Base-by-base conservation (phyloP, 2,329 filamentous ascomycete genomes). In the Volutella citrinella region DNA sequence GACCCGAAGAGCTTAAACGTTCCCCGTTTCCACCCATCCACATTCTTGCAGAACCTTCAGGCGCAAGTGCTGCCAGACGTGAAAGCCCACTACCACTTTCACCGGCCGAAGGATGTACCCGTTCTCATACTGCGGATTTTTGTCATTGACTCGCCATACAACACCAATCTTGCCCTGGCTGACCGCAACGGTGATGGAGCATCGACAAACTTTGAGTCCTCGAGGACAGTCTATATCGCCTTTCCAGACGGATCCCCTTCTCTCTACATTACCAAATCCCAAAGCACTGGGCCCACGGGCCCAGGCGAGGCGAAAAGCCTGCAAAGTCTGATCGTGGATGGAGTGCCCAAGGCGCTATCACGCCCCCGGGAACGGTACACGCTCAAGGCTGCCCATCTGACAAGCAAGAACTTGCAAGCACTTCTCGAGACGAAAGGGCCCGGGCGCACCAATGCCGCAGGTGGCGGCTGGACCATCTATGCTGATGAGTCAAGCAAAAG, bases 71-170 rank as follows among this genome's bases (percentile, higher is more conserved):
- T 87, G 3, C 85, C 87, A 2, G 75, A 93, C 38, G 77, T 90
- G 48, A 94, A 93, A 59, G 84, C 85, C 6, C 86, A 94, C 60
- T 93, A 87, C 59, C 82, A 87, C 49, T 77, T 93, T 40, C 80
- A 84, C 46, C 77, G 82, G n/a, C 82, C 85, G 33, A 70, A 75
- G 33, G 69, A 72, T 2, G 68, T 84, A n/a, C 78, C 85, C 1
- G 66, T 93, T 5, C 73, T 86, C 2, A 69, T 93, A 17, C 65
- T 94, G n/a, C 80, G 87, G 31, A 80, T 94, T 27, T 85, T 88
- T 51, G 77, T 90, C 38, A 68, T 88, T 43, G 84, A 93, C 56
- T 87, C 86, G 2, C 87, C 87, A 0, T 95, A 94, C 57, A 84
- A 83, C 47, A 78, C 76, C 12, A 65, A 66, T 22, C 63, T 77